These are phyloP conservation scores for Polygonum maritimum DNA, from an alignment of 148 eudicot species.

Conservation along the genomic window DNA sequence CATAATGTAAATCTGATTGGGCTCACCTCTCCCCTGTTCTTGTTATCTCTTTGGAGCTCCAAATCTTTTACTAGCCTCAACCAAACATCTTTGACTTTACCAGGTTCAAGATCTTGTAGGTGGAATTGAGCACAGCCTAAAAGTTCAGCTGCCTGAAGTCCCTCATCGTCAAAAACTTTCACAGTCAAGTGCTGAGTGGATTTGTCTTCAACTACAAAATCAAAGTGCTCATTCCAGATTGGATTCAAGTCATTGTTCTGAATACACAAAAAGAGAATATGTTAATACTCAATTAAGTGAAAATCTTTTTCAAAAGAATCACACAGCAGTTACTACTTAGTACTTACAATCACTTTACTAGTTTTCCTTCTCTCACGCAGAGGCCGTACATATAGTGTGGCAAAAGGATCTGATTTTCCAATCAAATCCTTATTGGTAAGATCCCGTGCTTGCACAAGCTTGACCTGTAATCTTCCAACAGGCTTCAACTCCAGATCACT, in stretches of 20 bases:
- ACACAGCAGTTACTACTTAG: not conserved
- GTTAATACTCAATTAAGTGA: constrained; percentile 4
- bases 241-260: constrained; percentile 91
- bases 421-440: constrained; percentile 87
- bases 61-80: constrained; percentile 89
- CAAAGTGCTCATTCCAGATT: constrained; percentile 95
- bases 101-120: constrained; percentile 78
- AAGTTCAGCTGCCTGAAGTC: constrained; percentile 82
- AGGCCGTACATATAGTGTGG: constrained; percentile 72
- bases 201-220: constrained; percentile 81
- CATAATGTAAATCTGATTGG: not conserved
- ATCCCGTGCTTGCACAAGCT: constrained; percentile 92
- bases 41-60: constrained; percentile 79
- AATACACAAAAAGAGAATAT: not conserved
- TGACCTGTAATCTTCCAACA: constrained; percentile 85
- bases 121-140: constrained; percentile 78
- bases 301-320: not conserved
- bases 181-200: constrained; percentile 87
- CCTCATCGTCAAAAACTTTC: constrained; percentile 87
- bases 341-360: constrained; percentile 80
- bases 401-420: constrained; percentile 99
- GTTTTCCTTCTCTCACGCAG: constrained; percentile 68
- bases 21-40: constrained; percentile 91
- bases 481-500: constrained; percentile 97
- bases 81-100: constrained; percentile 94